Evolutionary conservation across 2,329 filamentous ascomycete genomes (phyloP), one percentile per base, ranked within the genome.

Genomic region (Erysiphe pulchra): DNA sequence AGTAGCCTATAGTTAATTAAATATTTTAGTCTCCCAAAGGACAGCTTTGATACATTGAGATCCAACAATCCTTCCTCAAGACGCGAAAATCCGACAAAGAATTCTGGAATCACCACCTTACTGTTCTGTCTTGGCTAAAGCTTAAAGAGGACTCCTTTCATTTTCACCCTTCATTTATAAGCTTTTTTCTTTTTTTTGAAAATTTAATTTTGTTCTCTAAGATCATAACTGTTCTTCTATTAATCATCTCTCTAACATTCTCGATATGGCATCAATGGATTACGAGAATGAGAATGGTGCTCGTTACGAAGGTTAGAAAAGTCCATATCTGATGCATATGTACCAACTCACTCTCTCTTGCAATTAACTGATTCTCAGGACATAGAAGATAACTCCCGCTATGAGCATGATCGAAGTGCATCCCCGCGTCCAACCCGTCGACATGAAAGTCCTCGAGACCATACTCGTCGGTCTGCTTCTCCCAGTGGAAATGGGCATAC

Each of bases 221-320:
- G 1, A 28, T 28, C 24, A 5, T 7, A 6, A 28, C 24, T 28
- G 24, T 28, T 28, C 24, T 7, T 5, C 24, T 28, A 5, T 28
- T 28, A 28, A 28, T 1, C 24, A 6, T 1, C 4, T 7, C 24
- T 28, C 4, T 28, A 50, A 51, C 38, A 42, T 50, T 47, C 40
- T 52, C 52, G 55, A 45, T 46, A 59, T 59, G 56, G 75, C 73
- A 51, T 70, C 73, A 52, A 79, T 79, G 75, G 75, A 79, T 58
- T 79, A 79, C 61, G 75, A 79, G 61, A 71, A 70, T 58, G 71
- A 73, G 51, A 76, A 74, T 56, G 73, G 72, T 56, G 71, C 76
- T 60, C 73, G 58, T 46, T 77, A 75, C 53, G 74, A 78, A 57
- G 75, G 75, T 78, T 63, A 54, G 66, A 9, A 14, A 13, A 14